Percentiles rank a stretch among this genome's conserved stretches.
Evolutionary conservation across 2,329 filamentous ascomycete genomes (phyloP).

Genomic region (Tolypocladium nubicola): DNA sequence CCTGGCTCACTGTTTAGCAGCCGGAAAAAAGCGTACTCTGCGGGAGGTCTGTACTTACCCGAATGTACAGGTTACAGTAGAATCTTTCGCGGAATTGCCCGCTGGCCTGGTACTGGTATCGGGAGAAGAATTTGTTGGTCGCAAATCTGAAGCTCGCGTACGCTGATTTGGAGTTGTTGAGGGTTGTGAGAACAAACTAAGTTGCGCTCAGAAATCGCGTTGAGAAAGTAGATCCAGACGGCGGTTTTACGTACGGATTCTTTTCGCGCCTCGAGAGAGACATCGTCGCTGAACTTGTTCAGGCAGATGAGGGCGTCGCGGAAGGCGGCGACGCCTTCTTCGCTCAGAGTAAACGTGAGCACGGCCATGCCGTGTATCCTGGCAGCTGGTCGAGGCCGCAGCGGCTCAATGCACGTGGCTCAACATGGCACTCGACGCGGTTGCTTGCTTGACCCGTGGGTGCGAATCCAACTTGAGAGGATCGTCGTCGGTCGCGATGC

Average conservation of each 20-base stretch:
- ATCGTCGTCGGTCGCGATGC: background rate
- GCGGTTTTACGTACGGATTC: conserved; percentile 42
- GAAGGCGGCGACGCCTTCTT: conserved; percentile 59
- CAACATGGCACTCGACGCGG: background rate
- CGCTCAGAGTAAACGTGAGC: conserved; percentile 63
- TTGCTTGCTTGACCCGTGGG: background rate
- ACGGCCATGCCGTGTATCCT: conserved; percentile 36
- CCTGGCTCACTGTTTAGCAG: conserved; percentile 24
- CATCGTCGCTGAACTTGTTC: conserved; percentile 69
- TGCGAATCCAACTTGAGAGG: background rate
- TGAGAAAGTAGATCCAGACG: background rate
- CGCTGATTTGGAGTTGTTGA: conserved; percentile 73
- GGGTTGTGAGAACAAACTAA: conserved; percentile 61
- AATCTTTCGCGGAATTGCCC: conserved; percentile 48
- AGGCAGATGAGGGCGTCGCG: conserved; percentile 67
- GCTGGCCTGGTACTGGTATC: conserved; percentile 54
- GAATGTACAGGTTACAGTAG: conserved; percentile 65
- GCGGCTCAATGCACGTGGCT: background rate
- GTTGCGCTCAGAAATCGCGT: background rate
- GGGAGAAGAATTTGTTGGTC: conserved; percentile 58
- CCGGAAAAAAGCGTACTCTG: background rate
- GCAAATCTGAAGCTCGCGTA: conserved; percentile 65
- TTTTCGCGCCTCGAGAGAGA: conserved; percentile 61
- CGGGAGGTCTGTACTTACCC: conserved; percentile 31
- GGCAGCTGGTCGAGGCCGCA: background rate